Base-by-base conservation (phyloP, 2,329 filamentous ascomycete genomes). In the Claviceps africana region DNA sequence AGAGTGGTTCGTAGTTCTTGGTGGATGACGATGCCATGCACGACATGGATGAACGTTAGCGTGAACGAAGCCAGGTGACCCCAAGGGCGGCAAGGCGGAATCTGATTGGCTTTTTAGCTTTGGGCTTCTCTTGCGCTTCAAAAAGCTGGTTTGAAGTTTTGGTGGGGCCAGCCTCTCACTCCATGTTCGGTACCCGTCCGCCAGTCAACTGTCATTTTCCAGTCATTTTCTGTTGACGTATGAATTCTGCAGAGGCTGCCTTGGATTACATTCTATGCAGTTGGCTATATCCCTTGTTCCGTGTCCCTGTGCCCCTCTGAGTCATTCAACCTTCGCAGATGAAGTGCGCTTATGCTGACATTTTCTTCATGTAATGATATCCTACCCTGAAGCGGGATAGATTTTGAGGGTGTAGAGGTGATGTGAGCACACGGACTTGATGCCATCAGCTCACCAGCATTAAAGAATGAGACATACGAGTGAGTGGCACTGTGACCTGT, bases 61-160 rank as follows among this genome's bases (percentile, higher is more conserved):
- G 48, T 50, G 48, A 43, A 44, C 2, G 25, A 17, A 17, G n/a
- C n/a, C n/a, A n/a, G n/a, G 11, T 43, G 25, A 50, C 25, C 9
- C 19, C 25, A 25, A 25, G 40, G 48, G 40, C 8, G 39, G 48
- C 48, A 31, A 50, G 39, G 33, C 28, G 19, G 39, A 43, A 28
- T n/a, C 30, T 50, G 19, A 50, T 50, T 50, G 48, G 48, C 40
- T 50, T 6, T 17, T 25, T 6, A 37, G 19, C 47, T 48, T 48
- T 39, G 25, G 22, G 40, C 40, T 43, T 22, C 33, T 25, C 25
- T 25, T n/a, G n/a, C n/a, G n/a, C n/a, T 35, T 35, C 4, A 15
- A 15, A 5, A n/a, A n/a, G n/a, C n/a, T n/a, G n/a, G n/a, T n/a
- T 35, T 35, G 8, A n/a, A 9, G 17, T 9, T 22, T 42, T 11